Base-by-base conservation (phyloP, 1,139 yeast genomes). In the Candida albicans region DNA sequence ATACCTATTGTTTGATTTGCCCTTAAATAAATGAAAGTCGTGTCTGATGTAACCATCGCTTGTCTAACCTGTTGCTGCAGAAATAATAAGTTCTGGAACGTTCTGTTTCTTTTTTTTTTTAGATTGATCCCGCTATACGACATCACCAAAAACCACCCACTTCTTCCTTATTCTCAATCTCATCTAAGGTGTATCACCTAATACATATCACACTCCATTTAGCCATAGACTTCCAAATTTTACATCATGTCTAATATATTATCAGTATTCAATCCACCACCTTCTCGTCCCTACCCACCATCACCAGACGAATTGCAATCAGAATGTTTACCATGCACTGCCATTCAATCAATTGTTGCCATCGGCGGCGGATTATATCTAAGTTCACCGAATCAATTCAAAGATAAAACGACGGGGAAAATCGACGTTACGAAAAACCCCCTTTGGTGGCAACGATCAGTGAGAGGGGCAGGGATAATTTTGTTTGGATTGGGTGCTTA, bases 271-370 rank as follows among this genome's bases (percentile, higher is more conserved):
- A 67, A 58, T 43, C 75, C 75, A 1, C 71, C 73, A 3, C 63
- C 70, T 2, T 49, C 69, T 8, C 51, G 68, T 24, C 60, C 58
- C 33, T 46, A 64, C 9, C 49, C 62, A 0, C 39, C 34, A 37
- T 30, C 35, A 24, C 53, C 51, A 9, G 58, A 54, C n/a, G 61
- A 58, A 3, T 45, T 48, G 6, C 54, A 48, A n/a, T 57, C 52
- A 7, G 63, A 58, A 13, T 73, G 79, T 49, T 40, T 69, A 15
- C 70, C 71, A 7, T 73, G 79, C 49, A 72, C 75, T 1, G 59
- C 67, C 3, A 60, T 71, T 9, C 79, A 73, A 52, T 63, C 71
- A 43, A 45, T 60, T 9, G 59, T 65, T 30, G 63, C 68, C 6
- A 37, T 70, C 10, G 68, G 55, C 0, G 69, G 73, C 10, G 79